Base-by-base conservation (phyloP, 148 eudicot genomes). In the Rhododendron vialii region DNA sequence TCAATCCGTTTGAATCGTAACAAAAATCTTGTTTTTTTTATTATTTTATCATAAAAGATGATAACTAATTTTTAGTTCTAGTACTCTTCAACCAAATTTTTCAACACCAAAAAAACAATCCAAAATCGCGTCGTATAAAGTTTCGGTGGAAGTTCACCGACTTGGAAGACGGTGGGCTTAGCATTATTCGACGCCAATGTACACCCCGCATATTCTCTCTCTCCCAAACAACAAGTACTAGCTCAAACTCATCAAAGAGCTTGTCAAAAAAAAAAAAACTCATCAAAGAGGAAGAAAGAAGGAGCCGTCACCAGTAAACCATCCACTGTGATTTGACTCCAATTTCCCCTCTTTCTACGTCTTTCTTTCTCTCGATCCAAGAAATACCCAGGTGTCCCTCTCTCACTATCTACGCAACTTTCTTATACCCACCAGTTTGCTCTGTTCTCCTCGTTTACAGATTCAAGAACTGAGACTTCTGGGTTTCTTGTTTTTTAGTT, bases 1-100 rank as follows among this genome's bases (percentile, higher is more conserved):
- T 41, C 45, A 41, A 41, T 41, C 0, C 45, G 7, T 41, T 6
- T 41, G 7, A 41, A 41, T 0, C 7, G 0, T 0, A 6, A 0
- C 45, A 41, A 41, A 41, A 0, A 41, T 5, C 0, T 6, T 5
- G 0, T 6, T 6, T 41, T 41, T 41, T 41, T 41, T 5, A 41
- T 41, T 0, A 41, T 41, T 41, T 5, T 41, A 41, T 41, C 1
- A 0, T 41, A 41, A 5, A 41, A 4, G 4, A 38, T 38, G 0
- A 38, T 38, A 38, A 38, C 3, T 41, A 41, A 41, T 5, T 41
- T 41, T 41, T 38, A 38, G 0, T 5, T 38, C 41, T 4, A 38
- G 5, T 0, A 3, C 41, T 38, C 41, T 38, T 3, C 38, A 36
- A 38, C 7, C 43, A 38, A 38, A 38, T 38, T 4, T 38, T 38